phyloP scores from a whole-genome alignment of 2,329 filamentous ascomycete species.

The Fusarium redolens region DNA sequence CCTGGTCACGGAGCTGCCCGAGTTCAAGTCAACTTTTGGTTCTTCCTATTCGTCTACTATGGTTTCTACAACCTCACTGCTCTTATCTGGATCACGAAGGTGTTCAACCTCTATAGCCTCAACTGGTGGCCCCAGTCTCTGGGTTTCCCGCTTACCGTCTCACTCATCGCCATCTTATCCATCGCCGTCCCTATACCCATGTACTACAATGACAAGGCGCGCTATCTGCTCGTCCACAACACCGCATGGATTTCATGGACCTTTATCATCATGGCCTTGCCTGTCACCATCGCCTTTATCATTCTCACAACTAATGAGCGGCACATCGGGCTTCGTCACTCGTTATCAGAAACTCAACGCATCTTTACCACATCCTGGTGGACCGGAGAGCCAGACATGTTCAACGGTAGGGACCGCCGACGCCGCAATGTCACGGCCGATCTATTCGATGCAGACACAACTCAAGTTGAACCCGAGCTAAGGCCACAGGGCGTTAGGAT shows the following conservation, averaged over 20 bases:
- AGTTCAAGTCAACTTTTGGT: constrained; percentile 77
- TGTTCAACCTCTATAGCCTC: constrained; percentile 77
- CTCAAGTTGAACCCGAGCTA: constrained; percentile 41
- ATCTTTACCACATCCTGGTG: constrained; percentile 76
- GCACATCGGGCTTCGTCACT: constrained; percentile 69
- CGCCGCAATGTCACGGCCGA: constrained; percentile 52
- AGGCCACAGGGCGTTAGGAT: constrained; percentile 53
- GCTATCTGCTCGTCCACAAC: constrained; percentile 69
- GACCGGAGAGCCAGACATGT: constrained; percentile 66
- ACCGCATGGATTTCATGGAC: constrained; percentile 77
- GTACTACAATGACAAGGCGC: constrained; percentile 65
- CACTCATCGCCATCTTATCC: constrained; percentile 70
- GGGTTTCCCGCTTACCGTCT: constrained; percentile 73
- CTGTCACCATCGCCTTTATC: constrained; percentile 72
- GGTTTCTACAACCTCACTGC: constrained; percentile 76
- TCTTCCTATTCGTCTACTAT: constrained; percentile 77
- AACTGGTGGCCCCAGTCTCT: constrained; percentile 77
- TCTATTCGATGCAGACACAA: constrained; percentile 53
- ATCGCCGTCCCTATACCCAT: constrained; percentile 69
- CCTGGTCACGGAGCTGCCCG: constrained; percentile 73
- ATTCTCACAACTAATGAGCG: constrained; percentile 73
- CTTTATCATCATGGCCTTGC: constrained; percentile 76
- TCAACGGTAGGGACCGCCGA: constrained; percentile 57
- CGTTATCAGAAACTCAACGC: constrained; percentile 73
- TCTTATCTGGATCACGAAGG: constrained; percentile 76